phyloP scores from a whole-genome alignment of 2,329 filamentous ascomycete genomes.

The Fusarium subglutinans region DNA sequence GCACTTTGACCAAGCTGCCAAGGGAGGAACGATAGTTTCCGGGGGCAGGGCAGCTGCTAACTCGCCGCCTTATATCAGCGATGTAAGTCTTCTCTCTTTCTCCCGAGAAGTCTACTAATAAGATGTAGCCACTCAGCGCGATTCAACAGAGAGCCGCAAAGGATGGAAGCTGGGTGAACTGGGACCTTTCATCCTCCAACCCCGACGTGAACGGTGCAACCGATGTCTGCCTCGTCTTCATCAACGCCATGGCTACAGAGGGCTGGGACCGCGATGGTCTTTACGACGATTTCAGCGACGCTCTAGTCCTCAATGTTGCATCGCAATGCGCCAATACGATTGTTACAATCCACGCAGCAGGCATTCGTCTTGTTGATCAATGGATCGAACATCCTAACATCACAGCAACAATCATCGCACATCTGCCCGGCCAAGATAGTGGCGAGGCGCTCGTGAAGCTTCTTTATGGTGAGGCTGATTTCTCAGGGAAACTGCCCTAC shows the following conservation, averaged over 20 bases:
- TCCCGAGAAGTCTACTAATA: not conserved
- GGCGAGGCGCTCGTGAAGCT: conserved; percentile 65
- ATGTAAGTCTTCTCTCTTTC: conserved; percentile 45
- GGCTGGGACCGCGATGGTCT: conserved; percentile 74
- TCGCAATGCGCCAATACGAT: conserved; percentile 69
- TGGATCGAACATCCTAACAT: conserved; percentile 74
- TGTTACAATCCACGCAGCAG: conserved; percentile 71
- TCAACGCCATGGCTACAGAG: conserved; percentile 81
- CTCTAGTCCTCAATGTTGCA: conserved; percentile 67
- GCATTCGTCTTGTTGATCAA: conserved; percentile 67
- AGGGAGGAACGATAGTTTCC: conserved; percentile 61
- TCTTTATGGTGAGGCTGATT: conserved; percentile 64
- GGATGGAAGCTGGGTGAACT: conserved; percentile 67
- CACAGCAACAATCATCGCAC: conserved; percentile 70
- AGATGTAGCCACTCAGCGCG: conserved; percentile 40
- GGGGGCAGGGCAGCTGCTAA: conserved; percentile 63
- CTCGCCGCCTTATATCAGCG: conserved; percentile 58
- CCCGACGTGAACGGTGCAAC: conserved; percentile 50
- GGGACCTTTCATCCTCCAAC: conserved; percentile 49
- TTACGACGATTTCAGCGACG: conserved; percentile 73
- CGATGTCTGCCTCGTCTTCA: conserved; percentile 82
- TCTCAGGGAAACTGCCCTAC: conserved; percentile 69
- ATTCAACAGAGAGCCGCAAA: conserved; percentile 62
- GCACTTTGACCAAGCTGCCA: conserved; percentile 59
- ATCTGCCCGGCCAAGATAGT: conserved; percentile 73